Percentiles rank a stretch among this genome's conserved stretches.
Evolutionary conservation across 2,329 filamentous ascomycete genomes (phyloP).

Genomic region (Teratosphaeria zuluensis): DNA sequence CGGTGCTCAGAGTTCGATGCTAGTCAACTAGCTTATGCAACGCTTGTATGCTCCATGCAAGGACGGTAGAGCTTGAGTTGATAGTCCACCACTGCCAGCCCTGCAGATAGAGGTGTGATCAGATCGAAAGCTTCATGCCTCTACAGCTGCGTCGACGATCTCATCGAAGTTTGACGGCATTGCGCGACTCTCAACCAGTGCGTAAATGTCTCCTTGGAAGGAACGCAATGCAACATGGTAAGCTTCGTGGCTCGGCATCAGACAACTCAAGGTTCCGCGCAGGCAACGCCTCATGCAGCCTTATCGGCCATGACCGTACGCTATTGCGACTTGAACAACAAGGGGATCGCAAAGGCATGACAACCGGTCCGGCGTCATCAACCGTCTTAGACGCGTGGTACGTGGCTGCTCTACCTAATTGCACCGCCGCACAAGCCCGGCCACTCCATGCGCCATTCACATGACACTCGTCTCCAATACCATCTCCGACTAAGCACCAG

Average conservation of each 20-base stretch:
- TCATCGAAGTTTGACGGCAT: no score
- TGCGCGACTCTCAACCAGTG: neutral
- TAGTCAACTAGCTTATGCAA: neutral
- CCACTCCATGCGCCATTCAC: neutral
- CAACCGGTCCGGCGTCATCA: neutral
- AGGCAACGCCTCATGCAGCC: neutral
- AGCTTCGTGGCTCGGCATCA: neutral
- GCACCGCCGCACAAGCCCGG: neutral
- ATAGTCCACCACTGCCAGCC: neutral
- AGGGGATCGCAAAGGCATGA: neutral
- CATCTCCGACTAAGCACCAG: neutral
- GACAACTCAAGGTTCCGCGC: neutral
- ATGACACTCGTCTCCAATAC: neutral
- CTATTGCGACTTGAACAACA: neutral
- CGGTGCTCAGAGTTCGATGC: no score
- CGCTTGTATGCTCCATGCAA: neutral
- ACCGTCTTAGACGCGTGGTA: neutral
- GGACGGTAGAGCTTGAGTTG: neutral
- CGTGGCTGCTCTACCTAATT: neutral
- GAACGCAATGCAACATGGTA: neutral
- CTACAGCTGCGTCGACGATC: no score
- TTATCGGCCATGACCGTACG: neutral
- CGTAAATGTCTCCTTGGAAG: neutral
- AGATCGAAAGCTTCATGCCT: no score
- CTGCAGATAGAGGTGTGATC: neutral